Conservation (phyloP, 176 grass and related monocot species). For the Triticum timopheevii region DNA sequence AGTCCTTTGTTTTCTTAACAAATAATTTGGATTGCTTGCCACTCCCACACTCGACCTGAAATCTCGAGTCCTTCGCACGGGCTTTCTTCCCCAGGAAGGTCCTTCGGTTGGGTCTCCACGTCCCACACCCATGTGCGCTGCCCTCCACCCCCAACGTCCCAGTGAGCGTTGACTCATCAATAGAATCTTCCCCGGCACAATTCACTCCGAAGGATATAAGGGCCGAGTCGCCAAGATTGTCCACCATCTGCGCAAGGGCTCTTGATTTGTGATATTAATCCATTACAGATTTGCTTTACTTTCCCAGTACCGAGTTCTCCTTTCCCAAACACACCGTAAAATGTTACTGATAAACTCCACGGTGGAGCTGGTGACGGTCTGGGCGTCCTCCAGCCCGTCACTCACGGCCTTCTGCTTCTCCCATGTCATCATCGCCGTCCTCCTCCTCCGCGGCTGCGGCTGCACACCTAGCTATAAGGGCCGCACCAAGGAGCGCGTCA, state of each 20-base stretch:
- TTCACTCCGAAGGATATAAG: background rate
- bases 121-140: background rate
- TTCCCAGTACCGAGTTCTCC: background rate
- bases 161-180: background rate
- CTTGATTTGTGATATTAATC: background rate
- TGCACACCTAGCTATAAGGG: background rate
- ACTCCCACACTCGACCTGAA: background rate
- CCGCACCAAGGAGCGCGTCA: background rate
- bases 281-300: background rate
- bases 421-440: constrained; percentile 45
- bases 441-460: constrained; percentile 37
- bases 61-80: background rate
- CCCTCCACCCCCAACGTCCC: too few relatives aligned
- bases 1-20: too few relatives aligned
- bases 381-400: constrained; percentile 37
- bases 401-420: constrained; percentile 61
- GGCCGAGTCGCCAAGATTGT: background rate
- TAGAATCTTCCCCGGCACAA: constrained; percentile 30
- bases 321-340: background rate
- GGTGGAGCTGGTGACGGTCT: constrained; percentile 8
- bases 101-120: background rate
- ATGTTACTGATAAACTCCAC: constrained; percentile 11
- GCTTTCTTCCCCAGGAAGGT: background rate
- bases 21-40: too few relatives aligned
- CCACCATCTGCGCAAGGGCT: background rate